Evolutionary conservation across 2,329 filamentous ascomycete species (phyloP).

Genomic region (Apiospora koreana): DNA sequence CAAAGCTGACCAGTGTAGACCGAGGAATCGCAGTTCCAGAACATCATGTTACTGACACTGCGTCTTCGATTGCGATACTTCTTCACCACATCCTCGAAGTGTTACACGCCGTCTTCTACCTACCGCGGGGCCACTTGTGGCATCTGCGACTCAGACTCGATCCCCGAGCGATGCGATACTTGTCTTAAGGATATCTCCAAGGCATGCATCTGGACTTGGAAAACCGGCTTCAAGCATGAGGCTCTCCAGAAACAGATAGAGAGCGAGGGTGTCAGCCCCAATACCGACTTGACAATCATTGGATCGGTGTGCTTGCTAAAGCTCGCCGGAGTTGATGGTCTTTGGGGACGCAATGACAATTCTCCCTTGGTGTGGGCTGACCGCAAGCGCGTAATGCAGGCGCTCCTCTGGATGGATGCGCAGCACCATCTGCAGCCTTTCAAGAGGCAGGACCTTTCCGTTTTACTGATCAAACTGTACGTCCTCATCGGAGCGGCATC

Average conservation of each 20-base stretch:
- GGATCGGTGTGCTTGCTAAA: constrained; percentile 30
- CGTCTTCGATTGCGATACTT: constrained; percentile 14
- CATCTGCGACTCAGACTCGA: constrained; percentile 1
- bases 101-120: not conserved
- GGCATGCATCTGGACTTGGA: constrained; percentile 24
- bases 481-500: constrained; percentile 51
- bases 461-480: constrained; percentile 54
- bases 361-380: constrained; percentile 27
- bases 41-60: constrained; percentile 10
- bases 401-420: constrained; percentile 50
- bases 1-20: constrained; percentile 4
- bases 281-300: constrained; percentile 26
- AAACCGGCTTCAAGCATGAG: constrained; percentile 19
- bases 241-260: constrained; percentile 16
- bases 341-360: constrained; percentile 11
- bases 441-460: constrained; percentile 45
- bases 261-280: constrained; percentile 23
- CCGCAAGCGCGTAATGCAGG: constrained; percentile 44
- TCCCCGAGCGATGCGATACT: constrained; percentile 16
- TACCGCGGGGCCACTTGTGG: not conserved
- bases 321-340: constrained; percentile 21
- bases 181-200: constrained; percentile 26
- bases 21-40: constrained; percentile 13
- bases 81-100: constrained; percentile 11
- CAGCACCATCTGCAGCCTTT: constrained; percentile 39